Evolutionary conservation across 1,284 basidiomycete genomes (phyloP).

Genomic region (Irpex rosettiformis): DNA sequence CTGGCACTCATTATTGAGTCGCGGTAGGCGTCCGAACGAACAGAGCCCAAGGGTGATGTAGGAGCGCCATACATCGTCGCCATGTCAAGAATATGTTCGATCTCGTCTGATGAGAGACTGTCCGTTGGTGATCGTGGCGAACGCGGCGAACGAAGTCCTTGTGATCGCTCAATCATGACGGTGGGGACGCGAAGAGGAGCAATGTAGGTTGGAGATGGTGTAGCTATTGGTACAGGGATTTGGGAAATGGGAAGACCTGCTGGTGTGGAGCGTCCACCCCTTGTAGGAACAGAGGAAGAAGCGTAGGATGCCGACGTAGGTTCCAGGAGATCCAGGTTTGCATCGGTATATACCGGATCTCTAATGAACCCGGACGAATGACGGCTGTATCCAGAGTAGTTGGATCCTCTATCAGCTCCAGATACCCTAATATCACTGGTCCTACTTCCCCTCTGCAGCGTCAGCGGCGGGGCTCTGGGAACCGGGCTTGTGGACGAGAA

Average conservation of each 20-base stretch:
- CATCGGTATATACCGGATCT: slow-evolving; percentile 20
- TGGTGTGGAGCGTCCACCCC: background rate
- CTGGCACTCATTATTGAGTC: background rate
- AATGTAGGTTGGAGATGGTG: background rate
- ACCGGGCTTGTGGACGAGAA: background rate
- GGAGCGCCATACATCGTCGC: slow-evolving; percentile 33
- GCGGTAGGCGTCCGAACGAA: slow-evolving; percentile 1
- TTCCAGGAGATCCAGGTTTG: slow-evolving; percentile 12
- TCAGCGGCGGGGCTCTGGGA: background rate
- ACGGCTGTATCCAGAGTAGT: background rate
- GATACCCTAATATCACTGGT: background rate
- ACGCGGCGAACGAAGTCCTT: background rate
- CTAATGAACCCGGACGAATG: slow-evolving; percentile 2
- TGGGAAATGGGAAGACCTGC: slow-evolving; percentile 7
- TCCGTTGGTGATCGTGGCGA: background rate
- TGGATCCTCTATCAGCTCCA: background rate
- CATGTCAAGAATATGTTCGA: slow-evolving; percentile 52
- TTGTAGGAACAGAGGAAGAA: background rate
- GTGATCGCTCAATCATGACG: background rate
- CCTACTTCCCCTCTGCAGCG: background rate
- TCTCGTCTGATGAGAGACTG: slow-evolving; percentile 37
- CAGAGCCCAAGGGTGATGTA: slow-evolving; percentile 12
- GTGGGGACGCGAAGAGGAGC: background rate
- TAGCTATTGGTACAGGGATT: slow-evolving; percentile 9
- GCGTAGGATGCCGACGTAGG: slow-evolving; percentile 6